Evolutionary conservation across 495 filamentous ascomycete genomes (phyloP).

Genomic region (Penicillium psychrofluorescens): DNA sequence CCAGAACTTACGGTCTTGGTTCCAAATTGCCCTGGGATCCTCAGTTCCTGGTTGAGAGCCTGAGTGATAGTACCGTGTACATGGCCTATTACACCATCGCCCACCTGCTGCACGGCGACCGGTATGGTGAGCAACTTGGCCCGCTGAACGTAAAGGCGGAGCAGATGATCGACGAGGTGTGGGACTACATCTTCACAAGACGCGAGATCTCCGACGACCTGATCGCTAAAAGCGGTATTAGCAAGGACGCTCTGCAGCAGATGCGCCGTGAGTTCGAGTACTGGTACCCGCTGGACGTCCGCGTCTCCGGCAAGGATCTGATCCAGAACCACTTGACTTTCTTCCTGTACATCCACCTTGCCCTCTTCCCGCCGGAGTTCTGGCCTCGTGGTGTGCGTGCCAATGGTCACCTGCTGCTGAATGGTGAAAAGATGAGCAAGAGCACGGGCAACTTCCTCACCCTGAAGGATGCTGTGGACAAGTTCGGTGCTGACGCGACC

Average conservation of each 20-base stretch:
- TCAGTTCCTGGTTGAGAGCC: constrained; percentile 83
- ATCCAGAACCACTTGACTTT: constrained; percentile 91
- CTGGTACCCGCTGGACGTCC: constrained; percentile 89
- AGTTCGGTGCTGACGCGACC: constrained; percentile 91
- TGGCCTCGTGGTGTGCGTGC: constrained; percentile 79
- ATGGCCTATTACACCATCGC: constrained; percentile 96
- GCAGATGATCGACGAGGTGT: constrained; percentile 93
- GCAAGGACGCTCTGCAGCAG: constrained; percentile 58
- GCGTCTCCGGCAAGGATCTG: constrained; percentile 79
- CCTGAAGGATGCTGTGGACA: constrained; percentile 73
- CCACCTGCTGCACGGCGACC: constrained; percentile 75
- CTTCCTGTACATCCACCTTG: constrained; percentile 91
- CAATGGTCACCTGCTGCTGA: constrained; percentile 90
- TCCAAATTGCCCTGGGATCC: constrained; percentile 94
- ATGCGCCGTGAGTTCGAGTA: constrained; percentile 92
- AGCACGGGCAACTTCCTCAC: constrained; percentile 94
- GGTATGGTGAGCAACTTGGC: constrained; percentile 70
- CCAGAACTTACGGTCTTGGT: constrained; percentile 84
- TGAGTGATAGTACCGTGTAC: constrained; percentile 89
- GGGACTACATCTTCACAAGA: constrained; percentile 85
- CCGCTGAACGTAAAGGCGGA: constrained; percentile 61
- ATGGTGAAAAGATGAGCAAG: constrained; percentile 97
- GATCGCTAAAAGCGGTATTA: constrained; percentile 56
- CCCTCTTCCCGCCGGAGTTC: constrained; percentile 77
- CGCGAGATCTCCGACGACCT: constrained; percentile 59